Evolutionary conservation across 306 rosid genomes (phyloP), one percentile per base, ranked within the genome.

Genomic region (Trifolium dubium): DNA sequence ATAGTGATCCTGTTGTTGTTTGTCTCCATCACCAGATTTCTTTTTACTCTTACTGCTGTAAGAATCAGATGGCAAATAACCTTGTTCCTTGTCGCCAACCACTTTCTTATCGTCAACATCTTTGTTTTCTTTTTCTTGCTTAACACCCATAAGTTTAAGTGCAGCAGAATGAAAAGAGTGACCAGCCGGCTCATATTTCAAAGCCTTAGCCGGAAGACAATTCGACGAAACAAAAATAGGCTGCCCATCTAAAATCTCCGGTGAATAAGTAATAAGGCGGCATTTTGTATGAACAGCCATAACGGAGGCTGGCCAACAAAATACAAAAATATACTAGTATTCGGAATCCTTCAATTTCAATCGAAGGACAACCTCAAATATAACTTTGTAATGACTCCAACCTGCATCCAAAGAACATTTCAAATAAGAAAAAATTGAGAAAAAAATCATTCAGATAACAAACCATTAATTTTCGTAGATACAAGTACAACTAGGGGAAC

Each of bases 21-120:
- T 60, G 74, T 86, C 91, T 41, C 83, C 96, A 46, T 70, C 56
- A 46, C 95, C 92, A 2, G 93, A 82, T 84, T 92, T 95, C 90
- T 92, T 95, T 76, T 95, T 92, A 55, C 98, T 83, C 82, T 95
- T 95, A 85, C 89, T 87, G 81, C 97, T 86, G 71, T 90, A 92
- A 17, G 98, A 88, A 86, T 90, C 99, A 72, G 84, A 86, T 18
- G 92, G 92, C 50, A 81, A 32, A 70, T 77, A 90, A 1, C 76
- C 71, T 35, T 78, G 92, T 19, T 90, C 98, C 85, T 92, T 88
- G 18, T 87, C 90, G 1, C 83, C 93, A 63, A 62, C 85, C 14
- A 58, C 85, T 54, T 92, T 90, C 62, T 79, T 72, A 66, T 56
- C 76, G 72, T 81, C 94, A 8, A 10, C 10, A 47, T 81, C 90